phyloP scores from a whole-genome alignment of 768 basidiomycete genomes.

The Hericium rajendrae region DNA sequence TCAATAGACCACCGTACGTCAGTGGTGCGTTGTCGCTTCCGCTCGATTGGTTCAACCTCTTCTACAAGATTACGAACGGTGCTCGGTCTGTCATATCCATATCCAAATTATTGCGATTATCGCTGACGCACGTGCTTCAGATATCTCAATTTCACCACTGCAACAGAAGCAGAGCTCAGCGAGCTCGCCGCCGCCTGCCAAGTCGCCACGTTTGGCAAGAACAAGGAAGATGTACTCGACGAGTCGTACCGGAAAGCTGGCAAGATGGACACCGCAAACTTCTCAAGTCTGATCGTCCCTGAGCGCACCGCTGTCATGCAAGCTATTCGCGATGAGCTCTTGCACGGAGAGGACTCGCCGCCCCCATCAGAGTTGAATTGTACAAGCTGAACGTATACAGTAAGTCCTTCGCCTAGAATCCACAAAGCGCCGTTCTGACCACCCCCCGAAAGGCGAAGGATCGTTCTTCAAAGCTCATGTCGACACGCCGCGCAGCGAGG shows the following conservation, averaged over 20 bases:
- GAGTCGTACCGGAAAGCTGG: slow-evolving; percentile 36
- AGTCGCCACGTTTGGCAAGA: slow-evolving; percentile 30
- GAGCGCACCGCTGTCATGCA: slow-evolving; percentile 19
- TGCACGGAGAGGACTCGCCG: slow-evolving; percentile 14
- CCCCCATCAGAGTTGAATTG: slow-evolving; percentile 13
- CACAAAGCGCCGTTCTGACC: not conserved
- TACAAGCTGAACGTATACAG: slow-evolving; percentile 23
- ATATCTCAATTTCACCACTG: slow-evolving; percentile 5
- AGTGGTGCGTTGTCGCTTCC: slow-evolving; percentile 2
- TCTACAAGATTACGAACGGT: slow-evolving; percentile 3
- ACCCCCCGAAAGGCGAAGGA: not conserved
- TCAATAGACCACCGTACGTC: slow-evolving; percentile 5
- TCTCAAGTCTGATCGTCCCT: slow-evolving; percentile 26
- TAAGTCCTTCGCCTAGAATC: not conserved
- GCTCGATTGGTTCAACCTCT: slow-evolving; percentile 4
- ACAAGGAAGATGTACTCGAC: slow-evolving; percentile 29
- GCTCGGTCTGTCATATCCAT: not conserved
- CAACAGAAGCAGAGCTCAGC: slow-evolving; percentile 9
- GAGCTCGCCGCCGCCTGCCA: slow-evolving; percentile 25
- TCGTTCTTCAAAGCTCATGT: slow-evolving; percentile 20
- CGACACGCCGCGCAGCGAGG: slow-evolving; percentile 16
- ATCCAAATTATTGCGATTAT: not conserved
- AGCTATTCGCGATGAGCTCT: slow-evolving; percentile 12
- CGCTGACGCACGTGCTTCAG: not conserved
- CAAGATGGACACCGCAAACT: slow-evolving; percentile 30